Conservation (phyloP, 495 filamentous ascomycete genomes). For the Diplogelasinospora grovesii region DNA sequence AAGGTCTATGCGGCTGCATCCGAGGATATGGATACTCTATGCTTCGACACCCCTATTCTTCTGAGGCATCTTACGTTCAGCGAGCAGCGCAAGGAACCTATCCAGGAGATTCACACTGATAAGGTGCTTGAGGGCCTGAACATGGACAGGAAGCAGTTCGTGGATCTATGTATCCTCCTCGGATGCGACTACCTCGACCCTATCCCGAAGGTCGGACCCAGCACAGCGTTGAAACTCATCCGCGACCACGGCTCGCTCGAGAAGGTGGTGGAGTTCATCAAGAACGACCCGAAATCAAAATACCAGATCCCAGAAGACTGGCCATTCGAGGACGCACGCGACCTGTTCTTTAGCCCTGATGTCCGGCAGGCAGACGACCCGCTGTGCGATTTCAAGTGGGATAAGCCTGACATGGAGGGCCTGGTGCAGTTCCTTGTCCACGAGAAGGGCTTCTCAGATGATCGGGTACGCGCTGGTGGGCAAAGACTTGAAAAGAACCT, state of each 20-base stretch:
- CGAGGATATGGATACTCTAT: constrained; percentile 98
- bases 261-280: constrained; percentile 70
- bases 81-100: constrained; percentile 94
- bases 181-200: constrained; percentile 98
- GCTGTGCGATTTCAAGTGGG: constrained; percentile 96
- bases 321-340: constrained; percentile 86
- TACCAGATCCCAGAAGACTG: constrained; percentile 84
- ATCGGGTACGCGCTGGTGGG: constrained; percentile 74
- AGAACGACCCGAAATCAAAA: constrained; percentile 68
- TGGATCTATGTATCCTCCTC: constrained; percentile 95
- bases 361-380: constrained; percentile 79
- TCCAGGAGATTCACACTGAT: constrained; percentile 86
- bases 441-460: constrained; percentile 96
- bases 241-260: constrained; percentile 83
- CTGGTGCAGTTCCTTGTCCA: constrained; percentile 80
- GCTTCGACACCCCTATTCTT: constrained; percentile 87
- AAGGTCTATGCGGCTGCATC: constrained; percentile 96
- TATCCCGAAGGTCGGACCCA: constrained; percentile 86
- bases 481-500: constrained; percentile 75
- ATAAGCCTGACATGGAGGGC: constrained; percentile 82
- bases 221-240: constrained; percentile 86
- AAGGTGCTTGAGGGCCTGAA: constrained; percentile 75
- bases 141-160: constrained; percentile 90
- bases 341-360: constrained; percentile 84
- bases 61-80: constrained; percentile 91